These are phyloP conservation scores for Backusella tarrabulga DNA, from an alignment of 192 early-diverging fungal genomes.

Conservation along the genomic window DNA sequence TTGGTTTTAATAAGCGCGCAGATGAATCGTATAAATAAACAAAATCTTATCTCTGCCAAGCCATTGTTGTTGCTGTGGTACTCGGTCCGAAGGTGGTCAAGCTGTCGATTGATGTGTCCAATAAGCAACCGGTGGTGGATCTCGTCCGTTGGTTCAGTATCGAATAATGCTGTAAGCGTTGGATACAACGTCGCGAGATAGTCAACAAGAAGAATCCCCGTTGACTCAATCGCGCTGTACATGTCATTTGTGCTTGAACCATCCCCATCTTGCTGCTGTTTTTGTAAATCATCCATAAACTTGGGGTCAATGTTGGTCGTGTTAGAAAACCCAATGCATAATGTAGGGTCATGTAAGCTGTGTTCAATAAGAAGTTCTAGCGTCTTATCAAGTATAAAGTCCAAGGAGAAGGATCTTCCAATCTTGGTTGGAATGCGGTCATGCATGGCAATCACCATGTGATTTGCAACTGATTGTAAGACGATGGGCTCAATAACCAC, in stretches of 20 bases:
- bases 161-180: conserved; percentile 1
- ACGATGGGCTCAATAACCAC: background rate
- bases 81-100: background rate
- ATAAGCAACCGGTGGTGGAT: background rate
- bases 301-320: background rate
- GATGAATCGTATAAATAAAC: background rate
- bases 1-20: conserved; percentile 14
- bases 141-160: background rate
- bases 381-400: conserved; percentile 17
- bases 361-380: background rate
- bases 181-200: background rate
- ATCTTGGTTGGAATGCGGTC: conserved; percentile 1
- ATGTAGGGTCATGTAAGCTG: background rate
- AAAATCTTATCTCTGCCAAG: background rate
- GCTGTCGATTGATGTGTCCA: conserved; percentile 5
- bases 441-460: conserved; percentile 8
- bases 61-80: background rate
- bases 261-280: background rate
- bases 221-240: background rate
- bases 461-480: conserved; percentile 10
- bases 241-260: background rate
- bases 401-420: conserved; percentile 1
- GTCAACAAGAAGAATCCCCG: background rate
- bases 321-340: background rate
- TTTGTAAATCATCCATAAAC: background rate